These are phyloP conservation scores for Domatiomyces catenatus DNA, from an alignment of 2,329 filamentous ascomycete genomes.

Conservation along the genomic window DNA sequence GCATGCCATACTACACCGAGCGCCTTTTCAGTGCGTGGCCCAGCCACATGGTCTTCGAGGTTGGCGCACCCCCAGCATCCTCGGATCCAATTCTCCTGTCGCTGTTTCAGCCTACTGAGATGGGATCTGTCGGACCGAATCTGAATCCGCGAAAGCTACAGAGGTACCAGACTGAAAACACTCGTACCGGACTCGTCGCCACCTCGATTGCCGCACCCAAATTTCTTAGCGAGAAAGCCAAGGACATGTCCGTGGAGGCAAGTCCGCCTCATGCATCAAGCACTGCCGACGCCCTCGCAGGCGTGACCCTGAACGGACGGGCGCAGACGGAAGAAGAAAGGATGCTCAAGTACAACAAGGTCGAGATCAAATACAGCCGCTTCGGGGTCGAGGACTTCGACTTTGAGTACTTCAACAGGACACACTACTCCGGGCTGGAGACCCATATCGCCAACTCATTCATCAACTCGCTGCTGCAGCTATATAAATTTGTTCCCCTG, in stretches of 20 bases:
- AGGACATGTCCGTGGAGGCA: constrained; percentile 38
- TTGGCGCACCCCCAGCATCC: constrained; percentile 65
- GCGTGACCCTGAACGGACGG: constrained; percentile 45
- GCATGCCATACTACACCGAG: constrained; percentile 88
- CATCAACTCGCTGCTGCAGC: constrained; percentile 77
- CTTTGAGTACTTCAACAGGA: constrained; percentile 96
- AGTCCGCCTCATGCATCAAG: constrained; percentile 19
- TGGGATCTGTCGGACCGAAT: constrained; percentile 66
- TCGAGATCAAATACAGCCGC: constrained; percentile 97
- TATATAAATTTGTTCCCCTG: constrained; percentile 79
- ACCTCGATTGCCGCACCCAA: constrained; percentile 61
- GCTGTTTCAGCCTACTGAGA: constrained; percentile 54
- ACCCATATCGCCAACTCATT: constrained; percentile 97
- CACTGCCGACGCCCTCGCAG: constrained; percentile 49
- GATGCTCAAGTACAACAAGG: constrained; percentile 75
- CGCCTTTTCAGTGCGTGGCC: constrained; percentile 80
- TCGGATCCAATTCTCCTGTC: constrained; percentile 57
- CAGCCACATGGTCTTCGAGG: constrained; percentile 63
- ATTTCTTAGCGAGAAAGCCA: constrained; percentile 85
- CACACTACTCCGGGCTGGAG: constrained; percentile 76
- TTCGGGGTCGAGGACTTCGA: constrained; percentile 99
- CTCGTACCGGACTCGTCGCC: constrained; percentile 47
- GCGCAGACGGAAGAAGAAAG: constrained; percentile 63
- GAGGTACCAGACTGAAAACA: constrained; percentile 73
- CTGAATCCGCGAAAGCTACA: constrained; percentile 44